A percentile compares a stretch with the other conserved stretches of the same genome.
phyloP scores from a whole-genome alignment of 805 yeast species.

The Suhomyces pyralidae region DNA sequence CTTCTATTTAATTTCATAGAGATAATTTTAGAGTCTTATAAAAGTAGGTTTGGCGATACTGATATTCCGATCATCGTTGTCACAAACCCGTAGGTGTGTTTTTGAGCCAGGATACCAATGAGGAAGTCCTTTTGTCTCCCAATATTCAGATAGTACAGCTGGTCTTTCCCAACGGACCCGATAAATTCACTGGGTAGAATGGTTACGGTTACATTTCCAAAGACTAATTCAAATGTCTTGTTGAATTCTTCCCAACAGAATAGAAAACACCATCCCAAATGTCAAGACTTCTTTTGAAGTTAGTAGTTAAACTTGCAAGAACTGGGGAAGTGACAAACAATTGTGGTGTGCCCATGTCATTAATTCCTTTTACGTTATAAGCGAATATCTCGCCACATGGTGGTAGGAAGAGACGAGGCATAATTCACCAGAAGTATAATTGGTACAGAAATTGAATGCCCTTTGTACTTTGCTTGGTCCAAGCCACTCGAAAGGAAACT shows the following conservation, averaged over 20 bases:
- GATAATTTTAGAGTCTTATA: neutral
- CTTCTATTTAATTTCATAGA: too few species aligned
- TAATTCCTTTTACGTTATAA: too few species aligned
- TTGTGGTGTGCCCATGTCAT: neutral
- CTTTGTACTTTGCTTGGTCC: neutral
- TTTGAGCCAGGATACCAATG: neutral
- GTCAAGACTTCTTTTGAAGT: neutral
- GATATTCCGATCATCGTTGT: neutral
- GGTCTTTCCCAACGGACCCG: too few species aligned
- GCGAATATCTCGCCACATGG: neutral
- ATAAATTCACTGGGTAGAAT: neutral
- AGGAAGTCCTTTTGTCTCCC: neutral
- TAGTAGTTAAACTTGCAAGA: neutral
- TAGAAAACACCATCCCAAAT: neutral
- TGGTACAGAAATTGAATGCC: neutral
- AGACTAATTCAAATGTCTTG: neutral
- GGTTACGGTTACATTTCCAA: neutral
- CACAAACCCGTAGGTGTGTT: neutral
- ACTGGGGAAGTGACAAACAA: neutral
- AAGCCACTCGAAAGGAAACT: neutral
- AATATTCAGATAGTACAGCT: too few species aligned
- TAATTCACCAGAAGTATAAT: too few species aligned
- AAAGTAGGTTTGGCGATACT: neutral
- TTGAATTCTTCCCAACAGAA: neutral
- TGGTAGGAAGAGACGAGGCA: neutral